phyloP scores from a whole-genome alignment of 805 yeast species.

The Cyberlindnera xylosilytica region DNA sequence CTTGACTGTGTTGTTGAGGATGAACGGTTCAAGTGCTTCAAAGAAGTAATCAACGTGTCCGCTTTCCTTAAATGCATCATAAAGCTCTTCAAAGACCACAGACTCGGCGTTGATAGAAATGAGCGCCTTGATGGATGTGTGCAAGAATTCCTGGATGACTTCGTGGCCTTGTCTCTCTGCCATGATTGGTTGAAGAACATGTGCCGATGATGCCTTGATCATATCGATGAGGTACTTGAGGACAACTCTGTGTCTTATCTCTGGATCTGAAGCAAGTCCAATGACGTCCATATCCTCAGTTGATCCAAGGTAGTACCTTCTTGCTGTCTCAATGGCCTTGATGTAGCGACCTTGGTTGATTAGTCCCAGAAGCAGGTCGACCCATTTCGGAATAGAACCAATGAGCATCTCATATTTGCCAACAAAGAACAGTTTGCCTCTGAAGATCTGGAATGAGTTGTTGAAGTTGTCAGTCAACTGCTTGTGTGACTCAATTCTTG shows the following conservation, averaged over 20 bases:
- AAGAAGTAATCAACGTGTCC: slow-evolving; percentile 41
- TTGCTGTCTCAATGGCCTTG: slow-evolving; percentile 54
- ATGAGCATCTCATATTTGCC: slow-evolving; percentile 51
- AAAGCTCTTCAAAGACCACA: slow-evolving; percentile 41
- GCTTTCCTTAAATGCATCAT: slow-evolving; percentile 37
- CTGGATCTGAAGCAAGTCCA: slow-evolving; percentile 52
- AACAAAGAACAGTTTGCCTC: slow-evolving; percentile 47
- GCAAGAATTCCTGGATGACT: slow-evolving; percentile 31
- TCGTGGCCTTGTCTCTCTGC: slow-evolving; percentile 19
- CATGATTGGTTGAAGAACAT: slow-evolving; percentile 16
- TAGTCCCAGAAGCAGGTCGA: slow-evolving; percentile 51
- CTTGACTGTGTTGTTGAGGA: slow-evolving; percentile 43
- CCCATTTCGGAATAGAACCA: slow-evolving; percentile 71
- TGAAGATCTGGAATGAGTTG: slow-evolving; percentile 35
- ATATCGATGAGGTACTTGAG: slow-evolving; percentile 53
- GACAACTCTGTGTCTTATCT: slow-evolving; percentile 46
- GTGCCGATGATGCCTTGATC: slow-evolving; percentile 35
- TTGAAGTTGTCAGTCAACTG: slow-evolving; percentile 14
- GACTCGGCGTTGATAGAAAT: slow-evolving; percentile 35
- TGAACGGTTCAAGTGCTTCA: slow-evolving; percentile 47
- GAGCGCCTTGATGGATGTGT: slow-evolving; percentile 39
- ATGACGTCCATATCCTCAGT: slow-evolving; percentile 44
- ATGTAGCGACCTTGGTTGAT: slow-evolving; percentile 48
- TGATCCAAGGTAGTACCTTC: slow-evolving; percentile 47
- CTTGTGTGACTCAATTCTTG: slow-evolving; percentile 13